Percentiles rank a stretch among this genome's conserved stretches.
These are phyloP conservation scores for Pezicula carpinea DNA, from an alignment of 2,329 filamentous ascomycete species.

Conservation along the genomic window DNA sequence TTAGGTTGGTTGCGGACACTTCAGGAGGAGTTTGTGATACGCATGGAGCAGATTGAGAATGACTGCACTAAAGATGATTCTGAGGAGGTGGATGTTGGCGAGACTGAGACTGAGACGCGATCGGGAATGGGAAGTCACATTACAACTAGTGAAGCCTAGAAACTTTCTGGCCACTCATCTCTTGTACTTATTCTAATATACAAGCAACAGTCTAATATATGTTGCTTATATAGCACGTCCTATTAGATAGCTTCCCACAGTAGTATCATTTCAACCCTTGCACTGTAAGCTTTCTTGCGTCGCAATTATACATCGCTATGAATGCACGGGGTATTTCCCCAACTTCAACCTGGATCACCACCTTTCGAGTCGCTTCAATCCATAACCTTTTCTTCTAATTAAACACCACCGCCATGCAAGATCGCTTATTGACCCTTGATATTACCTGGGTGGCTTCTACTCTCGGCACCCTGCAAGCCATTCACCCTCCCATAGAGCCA, in stretches of 20 bases:
- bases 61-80: constrained; percentile 14
- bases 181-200: not conserved
- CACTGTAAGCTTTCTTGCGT: too few species aligned
- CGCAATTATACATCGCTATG: too few species aligned
- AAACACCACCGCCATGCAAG: too few species aligned
- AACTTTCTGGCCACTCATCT: not conserved
- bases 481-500: constrained; percentile 66
- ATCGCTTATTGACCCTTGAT: constrained; percentile 20
- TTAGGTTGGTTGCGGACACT: constrained; percentile 59
- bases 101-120: not conserved
- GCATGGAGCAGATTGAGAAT: constrained; percentile 61
- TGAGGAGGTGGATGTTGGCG: constrained; percentile 4
- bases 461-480: constrained; percentile 42
- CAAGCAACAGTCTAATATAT: too few species aligned
- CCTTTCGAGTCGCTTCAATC: too few species aligned
- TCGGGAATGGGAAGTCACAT: too few species aligned
- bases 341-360: too few species aligned
- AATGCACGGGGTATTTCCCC: too few species aligned
- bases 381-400: too few species aligned
- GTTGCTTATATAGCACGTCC: too few species aligned
- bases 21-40: constrained; percentile 68
- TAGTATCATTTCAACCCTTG: too few species aligned
- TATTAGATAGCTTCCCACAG: too few species aligned
- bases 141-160: not conserved
- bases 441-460: constrained; percentile 18